Conservation (phyloP, 139 green algal genomes). For the Chlamydomonas asymmetrica region DNA sequence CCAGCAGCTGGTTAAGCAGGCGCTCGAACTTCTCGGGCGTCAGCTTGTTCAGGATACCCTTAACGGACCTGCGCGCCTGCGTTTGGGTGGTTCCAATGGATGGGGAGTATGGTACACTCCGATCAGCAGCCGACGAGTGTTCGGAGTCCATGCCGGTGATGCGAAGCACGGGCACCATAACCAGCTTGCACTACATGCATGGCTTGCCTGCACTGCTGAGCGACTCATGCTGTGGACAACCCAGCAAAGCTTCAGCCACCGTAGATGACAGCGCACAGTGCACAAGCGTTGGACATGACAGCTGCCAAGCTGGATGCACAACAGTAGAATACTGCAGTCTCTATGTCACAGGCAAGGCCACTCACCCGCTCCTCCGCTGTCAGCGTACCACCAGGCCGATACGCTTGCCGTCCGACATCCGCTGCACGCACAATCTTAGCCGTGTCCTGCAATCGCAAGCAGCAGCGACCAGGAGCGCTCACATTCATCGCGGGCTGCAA, state of each 20-base stretch:
- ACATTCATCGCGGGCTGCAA: no score
- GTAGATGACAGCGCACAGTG: no score
- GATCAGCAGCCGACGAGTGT: background rate
- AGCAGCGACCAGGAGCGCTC: no score
- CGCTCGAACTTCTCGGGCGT: constrained; percentile 99
- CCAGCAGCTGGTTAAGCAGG: constrained; percentile 81
- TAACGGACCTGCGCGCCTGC: constrained; percentile 88
- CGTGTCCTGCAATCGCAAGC: no score
- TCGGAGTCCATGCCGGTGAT: background rate
- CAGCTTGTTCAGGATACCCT: constrained; percentile 99
- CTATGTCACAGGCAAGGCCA: no score
- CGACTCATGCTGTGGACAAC: background rate
- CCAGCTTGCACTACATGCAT: background rate
- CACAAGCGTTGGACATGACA: no score
- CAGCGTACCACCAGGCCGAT: constrained; percentile 45
- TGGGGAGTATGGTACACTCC: no score
- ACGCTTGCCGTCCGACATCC: constrained; percentile 74
- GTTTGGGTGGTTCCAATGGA: no score
- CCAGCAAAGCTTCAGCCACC: no score
- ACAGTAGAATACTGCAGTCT: no score
- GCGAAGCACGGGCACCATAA: background rate
- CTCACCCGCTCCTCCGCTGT: constrained; percentile 47
- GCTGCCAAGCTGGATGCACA: no score
- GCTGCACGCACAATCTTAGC: no score
- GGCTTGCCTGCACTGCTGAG: background rate